Evolutionary conservation across 371 early-diverging fungal genomes (phyloP), one percentile per base, ranked within the genome.

Genomic region (Syncephalis fuscata): DNA sequence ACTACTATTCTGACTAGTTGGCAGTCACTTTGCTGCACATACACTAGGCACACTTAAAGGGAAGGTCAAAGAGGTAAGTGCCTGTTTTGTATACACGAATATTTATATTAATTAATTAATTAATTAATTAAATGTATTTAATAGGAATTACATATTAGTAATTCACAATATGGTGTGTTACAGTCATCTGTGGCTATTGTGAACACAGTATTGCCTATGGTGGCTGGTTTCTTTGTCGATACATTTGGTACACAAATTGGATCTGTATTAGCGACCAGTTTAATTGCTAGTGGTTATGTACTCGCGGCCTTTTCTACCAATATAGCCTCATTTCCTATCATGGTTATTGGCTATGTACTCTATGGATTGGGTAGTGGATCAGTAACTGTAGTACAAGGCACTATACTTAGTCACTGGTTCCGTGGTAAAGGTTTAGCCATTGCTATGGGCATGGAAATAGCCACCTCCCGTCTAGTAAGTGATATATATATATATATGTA

Each of bases 281-380:
- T 78, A 36, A 78, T 80, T 44, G 67, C 73, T 40, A 44, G 61
- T 0, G 82, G 82, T 16, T 77, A 73, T 51, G 54, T 71, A 21
- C 53, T 80, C 5, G 73, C 78, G 1, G 76, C 82, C 8, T 38
- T 66, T 1, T 80, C 82, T 1, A 73, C 81, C 0, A 65, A 67
- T 26, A 45, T 48, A 21, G 50, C 48, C 19, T 77, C 70, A 26
- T 63, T 77, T 32, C 53, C 61, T 21, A 60, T 64, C 45, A 80
- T 81, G 82, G 71, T 80, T 2, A 16, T 61, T 0, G 80, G 80
- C n/a, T 73, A 79, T 27, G 58, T 80, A 10, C 52, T 81, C 25
- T 81, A 79, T 50, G 82, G 82, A 25, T 69, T 81, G 8, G 82
- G 82, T 3, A 76, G 78, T 44, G 80, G 80, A 4, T 70, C 78